Evolutionary conservation across 2,329 filamentous ascomycete genomes (phyloP).

Genomic region (Fusarium newnesense): DNA sequence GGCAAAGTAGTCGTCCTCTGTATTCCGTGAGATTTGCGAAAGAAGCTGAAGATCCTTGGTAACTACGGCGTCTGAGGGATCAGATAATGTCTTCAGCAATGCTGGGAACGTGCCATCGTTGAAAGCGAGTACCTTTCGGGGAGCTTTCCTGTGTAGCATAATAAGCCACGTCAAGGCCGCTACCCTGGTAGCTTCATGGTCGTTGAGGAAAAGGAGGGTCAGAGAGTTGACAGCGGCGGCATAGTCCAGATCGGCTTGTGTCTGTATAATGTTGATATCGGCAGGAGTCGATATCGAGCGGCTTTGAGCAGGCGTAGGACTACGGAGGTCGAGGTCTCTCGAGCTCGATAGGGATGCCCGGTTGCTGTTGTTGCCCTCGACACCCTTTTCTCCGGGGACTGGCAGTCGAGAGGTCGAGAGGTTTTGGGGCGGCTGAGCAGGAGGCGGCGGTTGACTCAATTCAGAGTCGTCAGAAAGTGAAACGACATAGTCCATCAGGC

Average conservation of each 20-base stretch:
- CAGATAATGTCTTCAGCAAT: conserved; percentile 93
- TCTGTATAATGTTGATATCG: conserved; percentile 55
- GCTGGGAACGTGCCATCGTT: conserved; percentile 98
- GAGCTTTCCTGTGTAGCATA: conserved; percentile 96
- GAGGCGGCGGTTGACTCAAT: conserved; percentile 40
- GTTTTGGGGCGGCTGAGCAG: conserved; percentile 42
- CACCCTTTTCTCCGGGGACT: conserved; percentile 54
- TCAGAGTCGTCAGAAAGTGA: conserved; percentile 79
- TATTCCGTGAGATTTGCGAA: conserved; percentile 95
- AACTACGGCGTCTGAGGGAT: conserved; percentile 94
- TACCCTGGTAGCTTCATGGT: conserved; percentile 94
- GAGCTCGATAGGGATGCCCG: conserved; percentile 64
- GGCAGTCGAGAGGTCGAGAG: conserved; percentile 55
- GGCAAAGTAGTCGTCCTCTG: conserved; percentile 96
- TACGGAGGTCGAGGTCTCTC: conserved; percentile 63
- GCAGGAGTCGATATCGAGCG: conserved; percentile 59
- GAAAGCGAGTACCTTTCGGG: conserved; percentile 90
- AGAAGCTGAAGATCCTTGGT: conserved; percentile 92
- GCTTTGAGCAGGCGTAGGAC: conserved; percentile 62
- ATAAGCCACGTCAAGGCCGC: conserved; percentile 96
- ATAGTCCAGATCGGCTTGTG: conserved; percentile 86
- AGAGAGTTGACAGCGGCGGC: conserved; percentile 93
- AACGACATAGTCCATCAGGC: conserved; percentile 93
- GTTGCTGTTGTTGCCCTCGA: conserved; percentile 60
- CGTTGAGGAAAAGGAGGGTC: conserved; percentile 92